phyloP scores from a whole-genome alignment of 2,329 filamentous ascomycete species.

The Hypoxylon sp. region DNA sequence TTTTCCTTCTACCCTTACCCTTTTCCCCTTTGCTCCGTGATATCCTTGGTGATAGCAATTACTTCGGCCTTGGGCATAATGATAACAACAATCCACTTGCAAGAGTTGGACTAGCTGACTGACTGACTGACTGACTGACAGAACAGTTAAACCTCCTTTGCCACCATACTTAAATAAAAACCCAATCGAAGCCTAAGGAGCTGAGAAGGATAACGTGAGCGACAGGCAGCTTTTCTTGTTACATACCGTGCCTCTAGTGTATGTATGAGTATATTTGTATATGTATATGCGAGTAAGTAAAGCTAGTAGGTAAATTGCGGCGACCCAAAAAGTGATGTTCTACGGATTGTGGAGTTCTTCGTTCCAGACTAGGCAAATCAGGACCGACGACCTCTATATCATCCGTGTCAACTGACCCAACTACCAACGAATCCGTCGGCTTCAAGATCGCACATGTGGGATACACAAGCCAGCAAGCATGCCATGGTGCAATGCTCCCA shows the following conservation, averaged over 20 bases:
- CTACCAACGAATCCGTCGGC: constrained; percentile 39
- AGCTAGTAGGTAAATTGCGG: constrained; percentile 36
- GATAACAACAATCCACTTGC: constrained; percentile 5
- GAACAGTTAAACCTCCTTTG: not conserved
- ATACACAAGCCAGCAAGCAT: constrained; percentile 38
- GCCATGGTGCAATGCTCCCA: constrained; percentile 21
- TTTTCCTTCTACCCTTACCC: constrained; percentile 15
- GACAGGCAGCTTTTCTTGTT: not conserved
- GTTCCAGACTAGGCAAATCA: constrained; percentile 39
- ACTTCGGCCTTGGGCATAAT: constrained; percentile 4
- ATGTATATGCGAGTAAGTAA: constrained; percentile 12
- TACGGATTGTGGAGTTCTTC: constrained; percentile 36
- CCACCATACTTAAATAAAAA: constrained; percentile 20
- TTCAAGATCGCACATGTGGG: constrained; percentile 39
- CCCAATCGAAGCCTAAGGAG: constrained; percentile 37
- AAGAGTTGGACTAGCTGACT: constrained; percentile 3
- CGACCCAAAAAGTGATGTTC: constrained; percentile 29
- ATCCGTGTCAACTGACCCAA: constrained; percentile 44
- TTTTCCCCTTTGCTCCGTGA: not conserved
- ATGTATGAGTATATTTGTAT: constrained; percentile 6
- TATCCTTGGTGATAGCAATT: constrained; percentile 1
- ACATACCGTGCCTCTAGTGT: not conserved
- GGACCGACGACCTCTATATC: constrained; percentile 21
- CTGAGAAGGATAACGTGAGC: constrained; percentile 6
- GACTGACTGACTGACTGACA: not conserved